phyloP scores from a whole-genome alignment of 495 filamentous ascomycete species.

The Chlorociboria aeruginascens region DNA sequence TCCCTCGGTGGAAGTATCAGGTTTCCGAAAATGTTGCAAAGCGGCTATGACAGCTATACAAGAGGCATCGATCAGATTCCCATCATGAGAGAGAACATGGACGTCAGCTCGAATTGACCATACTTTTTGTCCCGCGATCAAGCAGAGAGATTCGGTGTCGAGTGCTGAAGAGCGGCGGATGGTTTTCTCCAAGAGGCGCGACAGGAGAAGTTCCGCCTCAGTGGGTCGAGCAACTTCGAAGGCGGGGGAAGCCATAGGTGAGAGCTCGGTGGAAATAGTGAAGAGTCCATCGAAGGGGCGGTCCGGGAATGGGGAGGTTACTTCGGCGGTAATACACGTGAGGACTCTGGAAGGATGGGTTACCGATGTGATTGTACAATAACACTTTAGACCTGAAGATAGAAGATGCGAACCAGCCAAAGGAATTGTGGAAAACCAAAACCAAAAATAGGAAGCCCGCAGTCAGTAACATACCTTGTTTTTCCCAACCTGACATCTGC shows the following conservation, averaged over 20 bases:
- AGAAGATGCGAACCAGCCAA: not conserved
- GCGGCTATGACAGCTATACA: conserved; percentile 82
- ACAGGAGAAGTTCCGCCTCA: conserved; percentile 70
- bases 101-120: conserved; percentile 84
- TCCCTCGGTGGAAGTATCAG: conserved; percentile 73
- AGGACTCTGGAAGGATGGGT: conserved; percentile 46
- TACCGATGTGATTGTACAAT: too few relatives aligned
- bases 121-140: conserved; percentile 78
- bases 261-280: conserved; percentile 78
- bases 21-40: conserved; percentile 78
- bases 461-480: conserved; percentile 50
- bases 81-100: conserved; percentile 81
- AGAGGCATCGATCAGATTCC: conserved; percentile 71
- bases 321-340: conserved; percentile 75
- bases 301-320: conserved; percentile 72
- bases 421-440: not conserved
- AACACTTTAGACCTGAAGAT: too few relatives aligned
- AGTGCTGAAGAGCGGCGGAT: conserved; percentile 84
- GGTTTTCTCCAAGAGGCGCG: conserved; percentile 81
- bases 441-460: not conserved
- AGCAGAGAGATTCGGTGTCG: conserved; percentile 90
- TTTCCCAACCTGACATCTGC: conserved; percentile 83
- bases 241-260: conserved; percentile 81
- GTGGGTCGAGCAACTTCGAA: conserved; percentile 79
- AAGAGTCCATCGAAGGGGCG: conserved; percentile 92